Evolutionary conservation across 148 eudicot species (phyloP).

Genomic region (Polygonum maritimum): DNA sequence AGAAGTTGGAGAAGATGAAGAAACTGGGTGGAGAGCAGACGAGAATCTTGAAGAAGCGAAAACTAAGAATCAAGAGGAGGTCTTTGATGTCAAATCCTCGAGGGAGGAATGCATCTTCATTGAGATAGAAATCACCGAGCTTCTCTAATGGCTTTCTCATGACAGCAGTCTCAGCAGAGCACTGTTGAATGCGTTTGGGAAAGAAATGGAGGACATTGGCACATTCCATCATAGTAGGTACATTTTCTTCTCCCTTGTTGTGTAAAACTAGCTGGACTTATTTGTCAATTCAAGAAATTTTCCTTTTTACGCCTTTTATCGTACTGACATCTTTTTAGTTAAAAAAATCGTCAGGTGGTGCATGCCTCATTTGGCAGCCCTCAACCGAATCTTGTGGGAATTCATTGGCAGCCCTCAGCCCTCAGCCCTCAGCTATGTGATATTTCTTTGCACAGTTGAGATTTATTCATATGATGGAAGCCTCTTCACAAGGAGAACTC

Average conservation of each 20-base stretch:
- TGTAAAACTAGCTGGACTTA: not conserved
- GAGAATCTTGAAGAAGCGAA: not conserved
- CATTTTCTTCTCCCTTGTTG: not conserved
- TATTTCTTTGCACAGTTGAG: not conserved
- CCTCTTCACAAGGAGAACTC: not conserved
- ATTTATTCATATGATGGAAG: not conserved
- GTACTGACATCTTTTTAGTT: not conserved
- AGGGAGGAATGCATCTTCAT: constrained; percentile 1
- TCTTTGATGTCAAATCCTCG: not conserved
- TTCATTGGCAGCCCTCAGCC: not conserved
- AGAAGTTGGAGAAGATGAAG: constrained; percentile 19
- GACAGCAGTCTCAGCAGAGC: not conserved
- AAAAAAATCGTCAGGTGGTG: not conserved
- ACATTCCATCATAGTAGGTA: not conserved
- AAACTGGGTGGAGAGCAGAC: not conserved
- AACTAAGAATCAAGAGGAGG: constrained; percentile 7
- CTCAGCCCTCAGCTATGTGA: not conserved
- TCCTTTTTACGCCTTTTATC: not conserved
- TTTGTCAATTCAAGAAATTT: too few species aligned
- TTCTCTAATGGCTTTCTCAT: not conserved
- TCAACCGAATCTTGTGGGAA: not conserved
- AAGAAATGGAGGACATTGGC: not conserved
- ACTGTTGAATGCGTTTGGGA: not conserved
- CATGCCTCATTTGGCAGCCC: not conserved
- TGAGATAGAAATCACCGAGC: not conserved